Percentiles rank a stretch among this genome's conserved stretches.
Conservation (phyloP, 2,329 filamentous ascomycete species). For the Colletotrichum truncatum region DNA sequence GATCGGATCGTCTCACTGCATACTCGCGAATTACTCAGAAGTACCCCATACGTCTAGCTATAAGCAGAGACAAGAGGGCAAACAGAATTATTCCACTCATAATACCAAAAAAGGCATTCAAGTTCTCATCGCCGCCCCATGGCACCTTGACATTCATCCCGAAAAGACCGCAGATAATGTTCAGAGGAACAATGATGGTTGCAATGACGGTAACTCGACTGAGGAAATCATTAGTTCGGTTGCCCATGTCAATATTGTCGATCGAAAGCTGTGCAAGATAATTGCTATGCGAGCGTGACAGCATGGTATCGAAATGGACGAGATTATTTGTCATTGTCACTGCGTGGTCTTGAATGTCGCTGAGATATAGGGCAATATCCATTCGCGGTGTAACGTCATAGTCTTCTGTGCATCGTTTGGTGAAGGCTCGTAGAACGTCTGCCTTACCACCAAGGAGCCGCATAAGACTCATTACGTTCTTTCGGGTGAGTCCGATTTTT, state of each 20-base stretch:
- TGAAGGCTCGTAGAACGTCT: constrained; percentile 95
- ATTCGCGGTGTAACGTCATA: constrained; percentile 94
- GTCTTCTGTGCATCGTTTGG: constrained; percentile 97
- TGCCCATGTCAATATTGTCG: constrained; percentile 88
- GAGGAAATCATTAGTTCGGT: constrained; percentile 85
- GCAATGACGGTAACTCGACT: constrained; percentile 96
- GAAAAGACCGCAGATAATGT: constrained; percentile 86
- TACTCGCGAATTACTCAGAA: background rate
- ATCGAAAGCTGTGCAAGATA: constrained; percentile 95
- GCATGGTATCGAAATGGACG: constrained; percentile 96
- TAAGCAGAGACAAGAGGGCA: constrained; percentile 52
- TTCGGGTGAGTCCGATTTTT: constrained; percentile 87
- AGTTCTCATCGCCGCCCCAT: constrained; percentile 60
- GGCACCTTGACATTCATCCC: constrained; percentile 88
- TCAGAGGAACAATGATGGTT: constrained; percentile 93
- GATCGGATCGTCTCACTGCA: background rate
- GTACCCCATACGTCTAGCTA: constrained; percentile 13
- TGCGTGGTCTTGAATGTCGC: constrained; percentile 98
- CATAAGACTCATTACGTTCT: constrained; percentile 93
- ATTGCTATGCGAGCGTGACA: constrained; percentile 92
- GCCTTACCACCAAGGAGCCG: constrained; percentile 94
- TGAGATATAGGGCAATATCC: constrained; percentile 95
- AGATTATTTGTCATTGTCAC: constrained; percentile 99
- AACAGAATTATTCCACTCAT: constrained; percentile 62
- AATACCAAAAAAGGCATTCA: constrained; percentile 63